Conservation (phyloP, 208 protist genomes). For the Lotmaria passim region DNA sequence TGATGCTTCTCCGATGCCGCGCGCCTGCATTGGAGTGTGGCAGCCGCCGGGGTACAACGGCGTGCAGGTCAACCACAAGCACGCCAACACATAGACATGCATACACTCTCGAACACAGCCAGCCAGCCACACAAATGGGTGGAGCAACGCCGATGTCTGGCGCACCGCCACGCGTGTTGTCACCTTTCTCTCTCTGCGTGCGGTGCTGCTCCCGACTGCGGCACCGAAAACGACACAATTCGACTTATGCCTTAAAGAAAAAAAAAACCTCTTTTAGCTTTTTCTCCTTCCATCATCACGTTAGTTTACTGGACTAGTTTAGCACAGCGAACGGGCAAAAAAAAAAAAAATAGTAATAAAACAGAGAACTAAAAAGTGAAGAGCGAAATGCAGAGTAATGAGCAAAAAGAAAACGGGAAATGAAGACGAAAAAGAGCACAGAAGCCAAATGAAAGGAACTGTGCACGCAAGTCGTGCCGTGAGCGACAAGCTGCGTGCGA, state of each 20-base stretch:
- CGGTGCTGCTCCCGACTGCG: not conserved
- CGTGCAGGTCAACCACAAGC: too few relatives aligned
- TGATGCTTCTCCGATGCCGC: too few relatives aligned
- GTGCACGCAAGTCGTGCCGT: too few relatives aligned
- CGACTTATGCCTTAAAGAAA: not conserved
- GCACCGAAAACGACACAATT: not conserved
- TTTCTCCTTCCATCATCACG: not conserved
- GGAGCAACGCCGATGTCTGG: not conserved
- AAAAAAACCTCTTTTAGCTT: not conserved
- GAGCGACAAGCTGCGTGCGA: too few relatives aligned
- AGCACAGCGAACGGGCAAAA: not conserved
- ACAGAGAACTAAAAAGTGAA: not conserved
- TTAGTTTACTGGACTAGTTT: not conserved
- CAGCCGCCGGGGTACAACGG: too few relatives aligned
- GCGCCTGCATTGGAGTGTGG: too few relatives aligned
- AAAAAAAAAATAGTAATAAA: not conserved
- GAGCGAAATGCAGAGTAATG: not conserved
- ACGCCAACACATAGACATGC: too few relatives aligned
- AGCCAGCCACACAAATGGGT: too few relatives aligned
- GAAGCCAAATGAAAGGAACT: too few relatives aligned
- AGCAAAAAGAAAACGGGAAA: too few relatives aligned
- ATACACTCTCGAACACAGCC: too few relatives aligned
- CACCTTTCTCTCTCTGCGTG: not conserved
- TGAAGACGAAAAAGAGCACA: too few relatives aligned
- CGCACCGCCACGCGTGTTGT: not conserved